A percentile compares a stretch with the other conserved stretches of the same genome.
Conservation (phyloP, 2,329 filamentous ascomycete species). For the Scolecobasidium constrictum region DNA sequence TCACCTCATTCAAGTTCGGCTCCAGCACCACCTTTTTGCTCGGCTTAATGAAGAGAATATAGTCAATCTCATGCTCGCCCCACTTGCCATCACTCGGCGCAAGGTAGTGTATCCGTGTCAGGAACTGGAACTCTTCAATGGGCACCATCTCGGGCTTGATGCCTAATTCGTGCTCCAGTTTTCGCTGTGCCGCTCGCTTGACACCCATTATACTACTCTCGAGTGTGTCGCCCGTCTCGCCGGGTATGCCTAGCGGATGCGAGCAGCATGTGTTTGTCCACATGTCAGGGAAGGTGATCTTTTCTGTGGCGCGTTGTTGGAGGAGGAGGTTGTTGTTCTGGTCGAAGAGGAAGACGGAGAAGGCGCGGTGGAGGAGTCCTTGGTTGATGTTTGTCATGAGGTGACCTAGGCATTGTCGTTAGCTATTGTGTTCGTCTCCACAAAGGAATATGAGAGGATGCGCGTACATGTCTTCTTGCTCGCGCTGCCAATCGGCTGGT, state of each 20-base stretch:
- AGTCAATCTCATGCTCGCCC: constrained; percentile 99
- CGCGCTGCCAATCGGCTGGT: constrained; percentile 84
- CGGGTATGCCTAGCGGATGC: constrained; percentile 82
- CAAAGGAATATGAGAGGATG: too few relatives aligned
- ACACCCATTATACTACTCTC: constrained; percentile 73
- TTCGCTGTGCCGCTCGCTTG: constrained; percentile 84
- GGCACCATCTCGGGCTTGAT: constrained; percentile 85
- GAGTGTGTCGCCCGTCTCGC: constrained; percentile 71
- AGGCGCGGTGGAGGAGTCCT: constrained; percentile 90
- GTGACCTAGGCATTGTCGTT: constrained; percentile 52
- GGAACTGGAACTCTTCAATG: constrained; percentile 80
- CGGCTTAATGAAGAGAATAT: constrained; percentile 88
- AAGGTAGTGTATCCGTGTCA: constrained; percentile 97
- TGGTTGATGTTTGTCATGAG: constrained; percentile 98
- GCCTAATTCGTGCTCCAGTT: constrained; percentile 88
- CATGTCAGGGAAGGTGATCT: constrained; percentile 99
- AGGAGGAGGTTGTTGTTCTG: constrained; percentile 83
- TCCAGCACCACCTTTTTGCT: constrained; percentile 72
- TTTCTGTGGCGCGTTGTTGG: constrained; percentile 89
- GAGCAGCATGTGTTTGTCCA: constrained; percentile 99
- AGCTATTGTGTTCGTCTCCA: too few relatives aligned
- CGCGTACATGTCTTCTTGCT: constrained; percentile 93
- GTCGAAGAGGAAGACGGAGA: constrained; percentile 97
- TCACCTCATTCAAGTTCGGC: constrained; percentile 79
- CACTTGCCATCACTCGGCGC: constrained; percentile 94